Evolutionary conservation across 805 yeast genomes (phyloP).

Genomic region (Metschnikowia orientalis): DNA sequence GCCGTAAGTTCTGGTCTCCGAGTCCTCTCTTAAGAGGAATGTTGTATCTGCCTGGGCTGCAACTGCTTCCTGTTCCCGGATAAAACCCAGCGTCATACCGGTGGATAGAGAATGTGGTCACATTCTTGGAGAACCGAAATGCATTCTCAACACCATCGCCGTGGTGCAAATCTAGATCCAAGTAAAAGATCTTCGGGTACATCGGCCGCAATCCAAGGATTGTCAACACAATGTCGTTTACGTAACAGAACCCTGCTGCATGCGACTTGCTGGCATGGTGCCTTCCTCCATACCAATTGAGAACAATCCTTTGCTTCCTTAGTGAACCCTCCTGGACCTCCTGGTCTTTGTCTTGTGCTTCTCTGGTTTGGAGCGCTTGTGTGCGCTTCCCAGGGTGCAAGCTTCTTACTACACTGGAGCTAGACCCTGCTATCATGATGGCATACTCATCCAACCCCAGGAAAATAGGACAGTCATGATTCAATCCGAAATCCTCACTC

Average conservation of each 20-base stretch:
- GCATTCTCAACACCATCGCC: slow-evolving; percentile 78
- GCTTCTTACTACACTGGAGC: slow-evolving; percentile 43
- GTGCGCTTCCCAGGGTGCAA: slow-evolving; percentile 21
- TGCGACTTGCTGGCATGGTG: slow-evolving; percentile 56
- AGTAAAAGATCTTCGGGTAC: slow-evolving; percentile 48
- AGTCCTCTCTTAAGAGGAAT: slow-evolving; percentile 58
- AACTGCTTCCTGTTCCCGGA: slow-evolving; percentile 62
- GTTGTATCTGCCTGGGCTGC: slow-evolving; percentile 39
- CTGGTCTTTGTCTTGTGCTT: too few species aligned
- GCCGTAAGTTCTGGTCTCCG: slow-evolving; percentile 39
- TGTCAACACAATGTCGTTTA: slow-evolving; percentile 62
- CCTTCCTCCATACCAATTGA: slow-evolving; percentile 79
- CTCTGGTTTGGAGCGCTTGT: slow-evolving; percentile 22
- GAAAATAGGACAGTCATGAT: slow-evolving; percentile 63
- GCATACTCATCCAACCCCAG: slow-evolving; percentile 50
- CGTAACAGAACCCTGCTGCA: slow-evolving; percentile 71
- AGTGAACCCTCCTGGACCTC: too few species aligned
- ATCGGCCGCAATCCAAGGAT: slow-evolving; percentile 47
- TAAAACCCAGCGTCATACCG: slow-evolving; percentile 62
- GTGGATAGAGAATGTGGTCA: slow-evolving; percentile 62
- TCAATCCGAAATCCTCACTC: slow-evolving; percentile 40
- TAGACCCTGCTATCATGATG: slow-evolving; percentile 50
- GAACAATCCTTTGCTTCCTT: slow-evolving; percentile 24
- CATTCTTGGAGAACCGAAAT: slow-evolving; percentile 50
- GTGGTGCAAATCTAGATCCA: slow-evolving; percentile 74